Percentiles rank a stretch among this genome's conserved stretches.
Evolutionary conservation across 176 grass and related monocot genomes (phyloP).

Genomic region (Cenchrus purpureus): DNA sequence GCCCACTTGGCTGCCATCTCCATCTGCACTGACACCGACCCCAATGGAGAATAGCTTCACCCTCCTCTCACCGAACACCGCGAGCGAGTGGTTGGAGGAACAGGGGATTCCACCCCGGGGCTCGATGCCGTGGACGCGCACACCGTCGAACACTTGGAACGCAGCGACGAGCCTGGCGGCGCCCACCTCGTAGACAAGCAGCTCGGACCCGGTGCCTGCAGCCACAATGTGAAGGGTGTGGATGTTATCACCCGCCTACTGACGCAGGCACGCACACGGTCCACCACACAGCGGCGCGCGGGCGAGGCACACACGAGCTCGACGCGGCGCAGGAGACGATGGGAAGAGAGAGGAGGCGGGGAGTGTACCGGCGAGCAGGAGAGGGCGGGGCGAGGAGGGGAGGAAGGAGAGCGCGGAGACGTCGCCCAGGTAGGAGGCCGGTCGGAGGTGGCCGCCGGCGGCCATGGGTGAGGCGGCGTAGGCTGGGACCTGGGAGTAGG

Average conservation of each 20-base stretch:
- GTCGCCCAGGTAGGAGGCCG: slow-evolving; percentile 51
- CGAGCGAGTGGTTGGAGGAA: slow-evolving; percentile 6
- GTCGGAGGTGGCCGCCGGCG: slow-evolving; percentile 40
- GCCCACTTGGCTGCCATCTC: not conserved
- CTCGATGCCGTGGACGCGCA: slow-evolving; percentile 83
- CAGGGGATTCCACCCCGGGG: slow-evolving; percentile 2
- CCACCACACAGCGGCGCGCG: not conserved
- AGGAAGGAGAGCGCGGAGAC: slow-evolving; percentile 64
- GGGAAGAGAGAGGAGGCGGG: not conserved
- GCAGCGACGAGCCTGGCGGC: slow-evolving; percentile 47
- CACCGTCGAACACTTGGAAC: slow-evolving; percentile 72
- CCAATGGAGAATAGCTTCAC: slow-evolving; percentile 62
- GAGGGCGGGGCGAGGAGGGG: slow-evolving; percentile 9
- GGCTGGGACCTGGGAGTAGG: not conserved
- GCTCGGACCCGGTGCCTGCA: slow-evolving; percentile 71
- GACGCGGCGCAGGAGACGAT: not conserved
- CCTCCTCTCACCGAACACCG: slow-evolving; percentile 69
- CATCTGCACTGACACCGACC: not conserved
- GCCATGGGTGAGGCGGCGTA: slow-evolving; percentile 30
- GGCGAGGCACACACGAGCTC: not conserved
- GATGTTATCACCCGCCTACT: not conserved
- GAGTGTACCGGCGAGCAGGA: slow-evolving; percentile 51
- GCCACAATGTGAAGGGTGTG: not conserved
- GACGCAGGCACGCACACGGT: not conserved
- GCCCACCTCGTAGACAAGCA: slow-evolving; percentile 63